These are phyloP conservation scores for Diaporthe humulicola DNA, from an alignment of 2,329 filamentous ascomycete species.

Conservation along the genomic window DNA sequence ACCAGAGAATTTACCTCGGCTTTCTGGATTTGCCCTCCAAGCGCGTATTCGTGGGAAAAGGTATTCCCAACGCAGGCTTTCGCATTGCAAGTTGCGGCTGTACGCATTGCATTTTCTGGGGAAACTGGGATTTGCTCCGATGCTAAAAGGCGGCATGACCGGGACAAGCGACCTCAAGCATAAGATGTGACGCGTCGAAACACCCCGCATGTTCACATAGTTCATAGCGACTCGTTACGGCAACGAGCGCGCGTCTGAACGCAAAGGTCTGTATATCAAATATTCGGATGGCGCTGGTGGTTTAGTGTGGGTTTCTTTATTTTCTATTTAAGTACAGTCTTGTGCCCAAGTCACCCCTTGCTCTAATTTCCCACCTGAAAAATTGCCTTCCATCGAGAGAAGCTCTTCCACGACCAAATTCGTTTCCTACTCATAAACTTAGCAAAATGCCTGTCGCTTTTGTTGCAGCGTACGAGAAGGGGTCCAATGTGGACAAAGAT, in stretches of 20 bases:
- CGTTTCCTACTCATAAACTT: not conserved
- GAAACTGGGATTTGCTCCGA: constrained; percentile 7
- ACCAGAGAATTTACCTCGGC: not conserved
- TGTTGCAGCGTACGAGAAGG: constrained; percentile 20
- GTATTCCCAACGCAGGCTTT: not conserved
- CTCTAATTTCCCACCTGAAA: not conserved
- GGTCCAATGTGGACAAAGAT: constrained; percentile 23
- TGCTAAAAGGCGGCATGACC: constrained; percentile 20
- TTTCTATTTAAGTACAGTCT: rapidly evolving
- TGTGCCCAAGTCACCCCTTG: too few species aligned
- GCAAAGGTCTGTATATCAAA: not conserved
- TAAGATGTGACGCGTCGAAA: constrained; percentile 24
- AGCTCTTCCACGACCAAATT: not conserved
- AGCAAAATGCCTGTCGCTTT: constrained; percentile 18
- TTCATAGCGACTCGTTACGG: constrained; percentile 4
- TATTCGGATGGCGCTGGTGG: not conserved
- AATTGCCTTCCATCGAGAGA: too few species aligned
- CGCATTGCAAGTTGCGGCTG: not conserved
- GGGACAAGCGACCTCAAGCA: constrained; percentile 20
- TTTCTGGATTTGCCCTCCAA: not conserved
- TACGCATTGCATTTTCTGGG: not conserved
- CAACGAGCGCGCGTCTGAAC: not conserved
- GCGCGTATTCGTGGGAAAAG: not conserved
- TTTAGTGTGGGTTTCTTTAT: rapidly evolving
- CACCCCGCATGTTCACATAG: constrained; percentile 14